Conservation (phyloP, 331 rosid genomes). For the Dryas integrifolia region DNA sequence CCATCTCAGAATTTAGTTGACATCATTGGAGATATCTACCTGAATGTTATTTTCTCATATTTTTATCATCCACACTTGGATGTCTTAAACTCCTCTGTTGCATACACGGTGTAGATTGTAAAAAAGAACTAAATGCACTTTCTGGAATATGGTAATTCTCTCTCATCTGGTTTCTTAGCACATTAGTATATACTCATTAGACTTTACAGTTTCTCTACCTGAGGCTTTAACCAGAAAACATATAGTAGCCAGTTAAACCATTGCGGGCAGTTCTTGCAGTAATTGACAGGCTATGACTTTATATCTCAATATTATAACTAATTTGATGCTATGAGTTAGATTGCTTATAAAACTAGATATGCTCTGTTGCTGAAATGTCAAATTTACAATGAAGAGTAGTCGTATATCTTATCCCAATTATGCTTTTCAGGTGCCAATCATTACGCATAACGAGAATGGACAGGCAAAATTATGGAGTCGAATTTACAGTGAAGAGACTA, state of each 20-base stretch:
- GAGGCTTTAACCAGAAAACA: background rate
- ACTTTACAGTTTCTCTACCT: background rate
- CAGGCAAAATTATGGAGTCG: slow-evolving; percentile 25
- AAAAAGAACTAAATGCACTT: background rate
- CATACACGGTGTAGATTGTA: background rate
- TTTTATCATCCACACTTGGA: background rate
- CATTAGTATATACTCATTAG: background rate
- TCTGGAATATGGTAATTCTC: background rate
- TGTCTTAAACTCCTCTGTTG: background rate
- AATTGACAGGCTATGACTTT: background rate
- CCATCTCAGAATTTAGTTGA: background rate
- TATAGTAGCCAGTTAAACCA: background rate
- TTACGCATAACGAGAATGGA: slow-evolving; percentile 21
- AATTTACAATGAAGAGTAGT: background rate
- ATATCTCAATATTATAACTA: background rate
- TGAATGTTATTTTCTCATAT: background rate
- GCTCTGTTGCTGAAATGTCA: background rate
- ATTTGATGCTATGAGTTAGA: background rate
- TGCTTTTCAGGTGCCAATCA: slow-evolving; percentile 30
- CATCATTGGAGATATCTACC: background rate
- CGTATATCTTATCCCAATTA: background rate
- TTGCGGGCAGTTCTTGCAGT: background rate
- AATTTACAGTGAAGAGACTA: slow-evolving; percentile 32
- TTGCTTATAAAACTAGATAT: background rate
- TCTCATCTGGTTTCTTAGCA: background rate